Percentiles rank a stretch among this genome's conserved stretches.
Evolutionary conservation across 2,329 filamentous ascomycete genomes (phyloP).

Genomic region (Colletotrichum sp.): DNA sequence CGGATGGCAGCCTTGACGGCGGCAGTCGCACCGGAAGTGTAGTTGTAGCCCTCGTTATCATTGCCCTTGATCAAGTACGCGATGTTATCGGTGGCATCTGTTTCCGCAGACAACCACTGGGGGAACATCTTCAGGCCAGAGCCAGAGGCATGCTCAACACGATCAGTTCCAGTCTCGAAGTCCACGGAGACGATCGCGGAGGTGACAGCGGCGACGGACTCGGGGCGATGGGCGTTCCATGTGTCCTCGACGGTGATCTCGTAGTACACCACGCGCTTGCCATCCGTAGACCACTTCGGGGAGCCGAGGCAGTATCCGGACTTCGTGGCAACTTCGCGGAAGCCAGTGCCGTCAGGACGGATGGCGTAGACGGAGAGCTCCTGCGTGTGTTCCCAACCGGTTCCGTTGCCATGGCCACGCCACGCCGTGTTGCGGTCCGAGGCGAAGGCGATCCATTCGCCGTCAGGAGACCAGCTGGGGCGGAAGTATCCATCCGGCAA

Average conservation of each 20-base stretch:
- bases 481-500: slow-evolving; percentile 2
- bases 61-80: slow-evolving; percentile 5
- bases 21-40: background rate
- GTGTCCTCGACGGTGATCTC: slow-evolving; percentile 10
- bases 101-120: background rate
- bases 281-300: background rate
- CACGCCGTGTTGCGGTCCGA: slow-evolving; percentile 10
- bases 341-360: slow-evolving; percentile 3
- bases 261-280: background rate
- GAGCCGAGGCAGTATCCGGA: slow-evolving; percentile 6
- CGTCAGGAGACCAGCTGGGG: slow-evolving; percentile 9
- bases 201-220: background rate
- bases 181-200: slow-evolving; percentile 11
- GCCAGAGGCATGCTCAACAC: slow-evolving; percentile 2
- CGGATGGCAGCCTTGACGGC: slow-evolving; percentile 1
- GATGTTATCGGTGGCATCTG: background rate
- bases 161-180: slow-evolving; percentile 2
- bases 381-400: slow-evolving; percentile 7
- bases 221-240: slow-evolving; percentile 7
- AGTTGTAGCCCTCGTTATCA: slow-evolving; percentile 5
- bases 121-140: slow-evolving; percentile 6
- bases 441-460: slow-evolving; percentile 3
- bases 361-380: slow-evolving; percentile 7
- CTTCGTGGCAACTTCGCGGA: background rate
- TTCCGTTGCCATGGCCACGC: slow-evolving; percentile 5